Base-by-base conservation (phyloP, 495 filamentous ascomycete species). In the Aspergillus heteromorphus region DNA sequence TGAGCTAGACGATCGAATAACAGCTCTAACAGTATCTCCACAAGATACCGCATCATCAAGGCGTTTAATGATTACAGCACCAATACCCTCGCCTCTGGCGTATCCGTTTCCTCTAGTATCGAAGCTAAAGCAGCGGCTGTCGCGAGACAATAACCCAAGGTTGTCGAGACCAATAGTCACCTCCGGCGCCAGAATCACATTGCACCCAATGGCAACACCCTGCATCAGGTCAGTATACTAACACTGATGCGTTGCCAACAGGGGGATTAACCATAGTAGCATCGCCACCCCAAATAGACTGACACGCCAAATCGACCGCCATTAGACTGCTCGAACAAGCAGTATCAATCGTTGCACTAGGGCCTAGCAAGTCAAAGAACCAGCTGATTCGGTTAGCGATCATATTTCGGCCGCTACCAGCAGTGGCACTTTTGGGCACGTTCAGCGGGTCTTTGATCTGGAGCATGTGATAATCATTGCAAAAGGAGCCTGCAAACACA, bases 41-140 rank as follows among this genome's bases (percentile, higher is more conserved):
- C 76, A 69, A 18, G 52, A 47, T 2, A 79, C 34, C 0, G 78
- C 78, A 8, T 61, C 61, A 6, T 57, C 23, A 6, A 78, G 48
- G 4, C 59, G 67, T 51, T 79, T 79, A 13, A 81, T 48, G 4
- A 76, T 54, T 0, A 81, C 30, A 2, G 67, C 58, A 0, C 63
- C 72, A 10, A 73, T 55, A 1, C 77, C 78, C 56, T 79, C 78
- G 0, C 78, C 76, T 11, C 77, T 62, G 4, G 58, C 69, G 52
- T 74, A 79, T 0, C 77, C 77, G 45, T 76, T 71, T 6, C 66
- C 75, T 1, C 62, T 61, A 10, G 51, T 21, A 43, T 78, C 76
- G 48, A 78, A 79, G 2, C 68, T 72, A 8, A 60, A 65, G 19
- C 67, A 78, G 0, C 55, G 55, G 0, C 73, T 70, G 36, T 73